Percentiles rank a stretch among this genome's conserved stretches.
Evolutionary conservation across 2,329 filamentous ascomycete genomes (phyloP).

Genomic region (Whalleya microplaca): DNA sequence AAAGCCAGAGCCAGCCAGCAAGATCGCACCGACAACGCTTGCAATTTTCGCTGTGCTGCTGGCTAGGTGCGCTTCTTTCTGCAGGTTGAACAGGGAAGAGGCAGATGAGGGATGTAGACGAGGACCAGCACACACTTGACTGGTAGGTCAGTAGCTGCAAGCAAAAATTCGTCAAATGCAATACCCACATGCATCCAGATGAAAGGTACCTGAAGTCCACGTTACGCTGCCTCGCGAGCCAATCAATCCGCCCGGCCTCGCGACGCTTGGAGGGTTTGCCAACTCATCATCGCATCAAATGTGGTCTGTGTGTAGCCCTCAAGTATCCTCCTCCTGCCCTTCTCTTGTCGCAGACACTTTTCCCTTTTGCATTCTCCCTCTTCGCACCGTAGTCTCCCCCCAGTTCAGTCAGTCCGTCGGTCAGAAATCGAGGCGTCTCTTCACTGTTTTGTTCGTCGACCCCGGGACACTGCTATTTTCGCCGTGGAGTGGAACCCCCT

Average conservation of each 20-base stretch:
- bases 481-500: constrained; percentile 19
- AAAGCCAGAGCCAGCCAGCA: too few species aligned
- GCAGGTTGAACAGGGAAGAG: constrained; percentile 2
- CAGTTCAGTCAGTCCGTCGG: constrained; percentile 7
- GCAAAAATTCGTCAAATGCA: constrained; percentile 16
- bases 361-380: constrained; percentile 23
- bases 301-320: constrained; percentile 39
- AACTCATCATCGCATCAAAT: constrained; percentile 43
- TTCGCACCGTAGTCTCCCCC: constrained; percentile 8
- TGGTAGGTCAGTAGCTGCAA: constrained; percentile 13
- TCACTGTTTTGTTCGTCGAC: constrained; percentile 3
- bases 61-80: constrained; percentile 1
- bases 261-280: constrained; percentile 39
- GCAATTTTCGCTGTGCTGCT: background rate
- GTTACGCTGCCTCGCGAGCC: constrained; percentile 33
- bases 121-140: constrained; percentile 21
- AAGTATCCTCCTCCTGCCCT: constrained; percentile 34
- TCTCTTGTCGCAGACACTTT: constrained; percentile 29
- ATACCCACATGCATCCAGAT: constrained; percentile 25
- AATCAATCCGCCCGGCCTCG: constrained; percentile 36
- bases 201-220: constrained; percentile 32
- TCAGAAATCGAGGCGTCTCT: constrained; percentile 4
- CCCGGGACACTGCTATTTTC: constrained; percentile 6
- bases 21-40: background rate
- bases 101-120: background rate